Percentiles rank a stretch among this genome's conserved stretches.
These are phyloP conservation scores for Globisporangium paroecandrum DNA, from an alignment of 352 stramenopile species.

Conservation along the genomic window DNA sequence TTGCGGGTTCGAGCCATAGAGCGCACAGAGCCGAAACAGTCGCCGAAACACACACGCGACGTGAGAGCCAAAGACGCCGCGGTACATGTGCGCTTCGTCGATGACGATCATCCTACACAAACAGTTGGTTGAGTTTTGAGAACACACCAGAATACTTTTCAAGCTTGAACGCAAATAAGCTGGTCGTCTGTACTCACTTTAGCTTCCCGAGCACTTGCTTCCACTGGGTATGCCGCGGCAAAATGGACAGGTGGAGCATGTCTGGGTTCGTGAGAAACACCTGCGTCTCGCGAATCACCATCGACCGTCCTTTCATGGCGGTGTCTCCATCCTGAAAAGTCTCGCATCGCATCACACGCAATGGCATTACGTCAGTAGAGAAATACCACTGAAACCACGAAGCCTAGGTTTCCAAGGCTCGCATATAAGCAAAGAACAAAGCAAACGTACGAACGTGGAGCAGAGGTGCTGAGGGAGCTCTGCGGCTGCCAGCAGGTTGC, in stretches of 20 bases:
- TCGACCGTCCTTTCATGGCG: slow-evolving; percentile 80
- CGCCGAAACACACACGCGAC: slow-evolving; percentile 88
- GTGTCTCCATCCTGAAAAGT: slow-evolving; percentile 92
- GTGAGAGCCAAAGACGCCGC: slow-evolving; percentile 82
- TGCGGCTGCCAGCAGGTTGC: slow-evolving; percentile 60
- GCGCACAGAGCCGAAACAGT: slow-evolving; percentile 83
- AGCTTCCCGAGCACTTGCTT: slow-evolving; percentile 85
- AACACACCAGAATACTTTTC: not conserved
- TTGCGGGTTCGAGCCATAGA: slow-evolving; percentile 77
- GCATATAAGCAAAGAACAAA: not conserved
- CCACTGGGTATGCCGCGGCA: slow-evolving; percentile 93
- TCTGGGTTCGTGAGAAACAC: slow-evolving; percentile 99
- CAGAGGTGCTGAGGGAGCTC: slow-evolving; percentile 44
- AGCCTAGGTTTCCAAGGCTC: not conserved
- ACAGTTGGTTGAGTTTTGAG: not conserved
- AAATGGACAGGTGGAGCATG: slow-evolving; percentile 96
- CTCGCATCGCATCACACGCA: not conserved
- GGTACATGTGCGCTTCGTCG: slow-evolving; percentile 94
- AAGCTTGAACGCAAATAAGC: not conserved
- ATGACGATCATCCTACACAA: slow-evolving; percentile 61
- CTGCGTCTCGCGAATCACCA: slow-evolving; percentile 82
- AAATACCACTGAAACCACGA: not conserved
- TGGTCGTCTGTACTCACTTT: slow-evolving; percentile 44
- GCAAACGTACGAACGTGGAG: slow-evolving; percentile 56
- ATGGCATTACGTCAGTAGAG: not conserved